phyloP scores from a whole-genome alignment of 208 protist genomes.

The Acanthamoeba polyphaga region DNA sequence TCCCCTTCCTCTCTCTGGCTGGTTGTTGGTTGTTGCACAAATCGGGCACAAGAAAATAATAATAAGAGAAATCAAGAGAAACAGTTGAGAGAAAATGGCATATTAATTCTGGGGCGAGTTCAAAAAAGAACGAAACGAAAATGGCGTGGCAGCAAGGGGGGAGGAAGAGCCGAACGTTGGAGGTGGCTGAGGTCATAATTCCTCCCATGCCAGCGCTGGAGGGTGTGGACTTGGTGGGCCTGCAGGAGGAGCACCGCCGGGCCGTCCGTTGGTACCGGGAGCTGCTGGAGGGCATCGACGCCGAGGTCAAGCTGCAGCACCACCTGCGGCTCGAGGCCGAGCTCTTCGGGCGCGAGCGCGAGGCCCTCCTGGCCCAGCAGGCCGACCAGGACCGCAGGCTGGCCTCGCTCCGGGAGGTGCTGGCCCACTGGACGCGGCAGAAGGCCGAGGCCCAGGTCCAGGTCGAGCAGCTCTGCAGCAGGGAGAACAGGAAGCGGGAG shows the following conservation, averaged over 20 bases:
- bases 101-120: too few species aligned
- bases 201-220: background rate
- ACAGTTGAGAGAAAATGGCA: background rate
- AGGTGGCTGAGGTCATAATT: background rate
- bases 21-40: too few species aligned
- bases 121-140: background rate
- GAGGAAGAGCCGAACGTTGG: background rate
- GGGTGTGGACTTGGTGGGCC: background rate
- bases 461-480: background rate
- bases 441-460: slow-evolving; percentile 1
- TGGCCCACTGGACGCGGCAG: background rate
- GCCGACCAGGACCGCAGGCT: background rate
- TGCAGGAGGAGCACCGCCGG: slow-evolving; percentile 51
- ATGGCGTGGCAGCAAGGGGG: background rate
- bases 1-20: too few species aligned
- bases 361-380: background rate
- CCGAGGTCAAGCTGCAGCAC: slow-evolving; percentile 27
- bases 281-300: background rate
- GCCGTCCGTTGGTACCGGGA: background rate
- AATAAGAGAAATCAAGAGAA: background rate
- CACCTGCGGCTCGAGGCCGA: slow-evolving; percentile 19
- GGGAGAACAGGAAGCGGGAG: slow-evolving; percentile 15
- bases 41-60: background rate
- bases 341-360: background rate
- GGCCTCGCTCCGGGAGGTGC: background rate